These are phyloP conservation scores for Potentilla sterilis DNA, from an alignment of 306 rosid species.

Conservation along the genomic window DNA sequence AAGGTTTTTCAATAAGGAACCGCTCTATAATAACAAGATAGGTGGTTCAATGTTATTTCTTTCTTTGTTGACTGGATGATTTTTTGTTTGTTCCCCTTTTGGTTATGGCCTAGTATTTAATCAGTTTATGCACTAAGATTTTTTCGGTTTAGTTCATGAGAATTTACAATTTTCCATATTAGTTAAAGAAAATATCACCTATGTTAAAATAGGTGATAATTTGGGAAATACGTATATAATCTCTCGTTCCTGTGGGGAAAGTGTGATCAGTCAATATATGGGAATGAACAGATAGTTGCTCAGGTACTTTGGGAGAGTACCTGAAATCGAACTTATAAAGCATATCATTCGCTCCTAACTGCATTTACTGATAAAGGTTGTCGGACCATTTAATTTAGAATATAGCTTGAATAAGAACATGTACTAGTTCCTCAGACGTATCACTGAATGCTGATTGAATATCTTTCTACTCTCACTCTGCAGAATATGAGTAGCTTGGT, in stretches of 20 bases:
- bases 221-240: not conserved
- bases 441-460: conserved; percentile 12
- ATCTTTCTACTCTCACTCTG: conserved; percentile 7
- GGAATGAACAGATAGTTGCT: not conserved
- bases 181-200: not conserved
- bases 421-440: not conserved
- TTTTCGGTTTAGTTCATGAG: not conserved
- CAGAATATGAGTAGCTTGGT: conserved; percentile 96
- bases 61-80: not conserved
- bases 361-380: not conserved
- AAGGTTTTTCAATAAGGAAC: not conserved
- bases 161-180: not conserved
- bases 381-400: not conserved
- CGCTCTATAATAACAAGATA: not conserved
- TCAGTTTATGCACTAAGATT: not conserved
- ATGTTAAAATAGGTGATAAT: not conserved
- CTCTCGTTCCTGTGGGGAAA: not conserved
- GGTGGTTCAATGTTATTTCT: not conserved
- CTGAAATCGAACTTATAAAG: not conserved
- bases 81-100: not conserved
- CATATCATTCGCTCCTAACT: not conserved
- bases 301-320: not conserved
- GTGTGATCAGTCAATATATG: not conserved
- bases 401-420: not conserved
- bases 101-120: not conserved